A percentile compares a stretch with the other conserved stretches of the same genome.
phyloP scores from a whole-genome alignment of 352 stramenopile species.

The Phytophthora macrochlamydospora region DNA sequence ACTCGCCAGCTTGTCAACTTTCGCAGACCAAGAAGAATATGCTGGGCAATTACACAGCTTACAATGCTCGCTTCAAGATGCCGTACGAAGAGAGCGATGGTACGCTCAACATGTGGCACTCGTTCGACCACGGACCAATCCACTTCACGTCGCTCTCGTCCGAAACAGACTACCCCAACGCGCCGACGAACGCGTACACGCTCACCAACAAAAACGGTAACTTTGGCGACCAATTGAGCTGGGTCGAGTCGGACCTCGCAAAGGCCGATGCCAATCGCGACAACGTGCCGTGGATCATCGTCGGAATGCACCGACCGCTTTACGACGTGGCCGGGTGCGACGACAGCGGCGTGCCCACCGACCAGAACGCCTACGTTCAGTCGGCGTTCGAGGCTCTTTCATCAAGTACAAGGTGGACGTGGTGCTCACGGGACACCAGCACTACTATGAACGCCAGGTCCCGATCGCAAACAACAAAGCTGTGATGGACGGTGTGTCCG shows the following conservation, averaged over 20 bases:
- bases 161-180: constrained; percentile 59
- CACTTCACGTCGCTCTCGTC: constrained; percentile 76
- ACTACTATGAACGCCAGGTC: constrained; percentile 79
- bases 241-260: constrained; percentile 50
- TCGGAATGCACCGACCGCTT: constrained; percentile 67
- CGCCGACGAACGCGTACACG: constrained; percentile 32
- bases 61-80: constrained; percentile 52
- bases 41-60: constrained; percentile 70
- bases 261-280: constrained; percentile 42
- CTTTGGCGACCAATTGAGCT: constrained; percentile 47
- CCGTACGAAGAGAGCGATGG: constrained; percentile 44
- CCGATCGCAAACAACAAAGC: constrained; percentile 47
- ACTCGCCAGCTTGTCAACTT: constrained; percentile 35
- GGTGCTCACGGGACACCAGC: constrained; percentile 77
- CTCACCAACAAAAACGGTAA: constrained; percentile 27
- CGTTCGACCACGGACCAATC: constrained; percentile 52
- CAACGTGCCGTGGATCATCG: constrained; percentile 65
- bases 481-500: constrained; percentile 45
- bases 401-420: constrained; percentile 85
- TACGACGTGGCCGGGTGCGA: constrained; percentile 32
- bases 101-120: constrained; percentile 60
- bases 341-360: constrained; percentile 18
- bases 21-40: constrained; percentile 43
- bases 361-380: constrained; percentile 37
- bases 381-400: constrained; percentile 77